Conservation (phyloP, 1,284 basidiomycete species). For the Tremellales sp. region DNA sequence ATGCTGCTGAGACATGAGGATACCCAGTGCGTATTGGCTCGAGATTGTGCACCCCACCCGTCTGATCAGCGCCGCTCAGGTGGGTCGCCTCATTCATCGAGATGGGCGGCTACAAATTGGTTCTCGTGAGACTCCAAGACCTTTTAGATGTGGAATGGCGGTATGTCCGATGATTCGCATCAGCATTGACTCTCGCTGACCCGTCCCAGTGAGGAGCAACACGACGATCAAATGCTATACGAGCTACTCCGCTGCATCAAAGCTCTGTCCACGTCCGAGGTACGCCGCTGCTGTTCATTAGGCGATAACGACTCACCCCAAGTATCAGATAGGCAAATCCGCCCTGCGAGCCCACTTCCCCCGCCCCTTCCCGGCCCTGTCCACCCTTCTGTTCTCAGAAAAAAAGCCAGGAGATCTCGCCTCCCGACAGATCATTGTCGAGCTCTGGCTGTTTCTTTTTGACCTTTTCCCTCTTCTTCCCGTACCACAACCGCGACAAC, state of each 20-base stretch:
- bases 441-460: slow-evolving; percentile 75
- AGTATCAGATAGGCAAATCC: slow-evolving; percentile 43
- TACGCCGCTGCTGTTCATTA: slow-evolving; percentile 35
- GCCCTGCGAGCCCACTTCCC: slow-evolving; percentile 80
- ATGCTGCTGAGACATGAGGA: slow-evolving; percentile 79
- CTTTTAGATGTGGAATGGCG: slow-evolving; percentile 94
- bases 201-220: slow-evolving; percentile 84
- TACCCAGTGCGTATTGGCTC: too few relatives aligned
- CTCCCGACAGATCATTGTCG: slow-evolving; percentile 83
- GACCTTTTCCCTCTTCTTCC: slow-evolving; percentile 69
- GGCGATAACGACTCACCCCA: neutral
- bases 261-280: slow-evolving; percentile 82
- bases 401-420: slow-evolving; percentile 93
- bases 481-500: slow-evolving; percentile 11
- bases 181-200: neutral
- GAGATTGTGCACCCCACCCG: too few relatives aligned
- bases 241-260: slow-evolving; percentile 92
- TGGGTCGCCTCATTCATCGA: slow-evolving; percentile 92
- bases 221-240: slow-evolving; percentile 89
- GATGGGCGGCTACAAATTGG: slow-evolving; percentile 75
- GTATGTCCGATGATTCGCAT: slow-evolving; percentile 50
- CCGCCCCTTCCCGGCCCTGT: slow-evolving; percentile 76
- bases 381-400: slow-evolving; percentile 84
- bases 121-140: slow-evolving; percentile 84
- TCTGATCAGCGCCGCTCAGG: too few relatives aligned